These are phyloP conservation scores for Ballota nigra DNA, from an alignment of 257 asterid genomes.

Conservation along the genomic window DNA sequence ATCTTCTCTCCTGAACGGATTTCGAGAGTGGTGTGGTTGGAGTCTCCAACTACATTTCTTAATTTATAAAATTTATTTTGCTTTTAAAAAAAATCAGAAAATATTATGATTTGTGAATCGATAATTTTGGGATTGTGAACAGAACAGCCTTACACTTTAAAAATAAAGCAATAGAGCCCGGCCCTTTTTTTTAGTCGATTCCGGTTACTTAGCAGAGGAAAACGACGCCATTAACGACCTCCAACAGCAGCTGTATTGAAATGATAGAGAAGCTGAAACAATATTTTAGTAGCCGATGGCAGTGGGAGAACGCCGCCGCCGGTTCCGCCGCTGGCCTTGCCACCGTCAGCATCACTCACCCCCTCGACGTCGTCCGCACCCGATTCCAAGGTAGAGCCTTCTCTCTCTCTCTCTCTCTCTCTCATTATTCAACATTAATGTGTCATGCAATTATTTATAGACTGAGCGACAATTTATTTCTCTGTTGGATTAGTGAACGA, in stretches of 20 bases:
- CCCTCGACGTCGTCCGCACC: slow-evolving; percentile 95
- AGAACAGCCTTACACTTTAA: no score
- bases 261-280: slow-evolving; percentile 13
- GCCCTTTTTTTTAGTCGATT: no score
- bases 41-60: no score
- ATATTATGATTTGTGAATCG: no score
- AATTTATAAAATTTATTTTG: no score
- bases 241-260: neutral
- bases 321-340: slow-evolving; percentile 89
- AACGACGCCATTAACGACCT: neutral
- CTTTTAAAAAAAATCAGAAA: no score
- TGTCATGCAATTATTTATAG: slow-evolving; percentile 13
- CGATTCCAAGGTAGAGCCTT: slow-evolving; percentile 74
- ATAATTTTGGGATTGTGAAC: no score
- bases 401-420: neutral
- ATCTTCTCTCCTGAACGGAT: no score
- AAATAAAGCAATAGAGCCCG: no score
- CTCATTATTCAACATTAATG: neutral
- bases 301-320: slow-evolving; percentile 97
- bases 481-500: slow-evolving; percentile 57
- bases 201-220: no score
- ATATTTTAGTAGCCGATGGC: slow-evolving; percentile 41
- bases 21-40: no score
- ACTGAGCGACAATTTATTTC: neutral
- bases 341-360: slow-evolving; percentile 79